These are phyloP conservation scores for Cucurbita pepo DNA, from an alignment of 306 rosid genomes.

Conservation along the genomic window DNA sequence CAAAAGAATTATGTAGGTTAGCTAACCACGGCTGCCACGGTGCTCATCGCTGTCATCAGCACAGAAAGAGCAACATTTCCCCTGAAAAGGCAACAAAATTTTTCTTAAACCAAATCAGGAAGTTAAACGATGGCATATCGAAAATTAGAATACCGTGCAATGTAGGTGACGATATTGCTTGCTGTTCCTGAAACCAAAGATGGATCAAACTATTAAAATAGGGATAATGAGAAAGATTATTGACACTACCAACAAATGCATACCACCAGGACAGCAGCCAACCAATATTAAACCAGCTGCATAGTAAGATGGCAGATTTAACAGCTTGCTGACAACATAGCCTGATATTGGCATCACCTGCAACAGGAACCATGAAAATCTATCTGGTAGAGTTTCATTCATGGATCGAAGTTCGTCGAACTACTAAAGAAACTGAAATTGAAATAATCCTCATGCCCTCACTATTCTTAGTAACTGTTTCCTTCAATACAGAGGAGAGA, in stretches of 20 bases:
- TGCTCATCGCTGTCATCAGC: conserved; percentile 80
- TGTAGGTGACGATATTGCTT: conserved; percentile 73
- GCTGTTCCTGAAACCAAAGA: conserved; percentile 68
- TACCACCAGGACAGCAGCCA: conserved; percentile 86
- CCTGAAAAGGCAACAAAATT: conserved; percentile 24
- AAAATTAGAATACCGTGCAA: conserved; percentile 51
- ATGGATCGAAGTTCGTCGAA: background rate
- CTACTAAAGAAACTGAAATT: background rate
- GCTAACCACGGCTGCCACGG: conserved; percentile 68
- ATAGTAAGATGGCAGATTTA: conserved; percentile 62
- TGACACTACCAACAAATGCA: conserved; percentile 3
- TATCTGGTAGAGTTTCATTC: background rate
- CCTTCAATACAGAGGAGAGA: background rate
- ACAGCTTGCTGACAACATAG: conserved; percentile 52
- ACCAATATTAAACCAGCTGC: conserved; percentile 84
- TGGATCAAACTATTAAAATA: background rate
- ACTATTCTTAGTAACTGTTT: background rate
- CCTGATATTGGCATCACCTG: conserved; percentile 90
- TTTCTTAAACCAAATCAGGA: conserved; percentile 11
- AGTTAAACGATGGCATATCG: background rate
- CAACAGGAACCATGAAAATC: conserved; percentile 2
- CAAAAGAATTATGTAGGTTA: conserved; percentile 7
- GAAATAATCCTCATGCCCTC: background rate
- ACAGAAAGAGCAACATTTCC: conserved; percentile 89
- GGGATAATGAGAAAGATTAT: background rate